Evolutionary conservation across 2,329 filamentous ascomycete species (phyloP), one percentile per base, ranked within the genome.

Genomic region (Fusarium tricinctum): DNA sequence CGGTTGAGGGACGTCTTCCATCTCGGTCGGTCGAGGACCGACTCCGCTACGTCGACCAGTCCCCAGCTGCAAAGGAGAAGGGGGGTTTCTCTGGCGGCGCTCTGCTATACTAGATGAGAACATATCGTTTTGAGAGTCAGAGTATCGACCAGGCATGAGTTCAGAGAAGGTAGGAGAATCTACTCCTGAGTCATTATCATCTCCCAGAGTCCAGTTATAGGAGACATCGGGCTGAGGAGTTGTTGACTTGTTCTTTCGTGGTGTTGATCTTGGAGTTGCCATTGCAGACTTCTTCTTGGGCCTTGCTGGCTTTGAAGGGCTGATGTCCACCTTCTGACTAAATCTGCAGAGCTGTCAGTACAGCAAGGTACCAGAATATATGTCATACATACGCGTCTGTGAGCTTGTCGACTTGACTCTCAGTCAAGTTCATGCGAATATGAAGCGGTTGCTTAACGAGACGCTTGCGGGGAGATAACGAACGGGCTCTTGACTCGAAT

Each of bases 401-500:
- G 43, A 85, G 76, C 60, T 78, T 82, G 57, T 85, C 81, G 77
- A 85, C 81, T 62, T 85, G 82, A 1, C 78, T 80, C 45, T 85
- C 81, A 6, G 83, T 85, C 55, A 85, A 66, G 63, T 83, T 84
- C 68, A 85, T 78, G 23, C 82, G 81, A 30, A 85, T 79, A 39
- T 82, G 80, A 20, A 85, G 75, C 4, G 80, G 80, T 44, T 81
- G 78, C 20, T 79, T 76, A 19, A 68, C 55, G 20, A 72, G 70
- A 3, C 77, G 75, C 52, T 79, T 77, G 39, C 72, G 75, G 6
- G 77, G 78, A 6, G 82, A 80, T 3, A 75, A 73, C 3, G 80
- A 80, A 19, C 74, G 76, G 39, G 80, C 73, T 50, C 78, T 74
- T 14, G 68, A 63, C 32, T 63, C 60, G 8, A 61, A 55, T 17